Conservation (phyloP, 495 filamentous ascomycete genomes). For the Echria macrotheca region DNA sequence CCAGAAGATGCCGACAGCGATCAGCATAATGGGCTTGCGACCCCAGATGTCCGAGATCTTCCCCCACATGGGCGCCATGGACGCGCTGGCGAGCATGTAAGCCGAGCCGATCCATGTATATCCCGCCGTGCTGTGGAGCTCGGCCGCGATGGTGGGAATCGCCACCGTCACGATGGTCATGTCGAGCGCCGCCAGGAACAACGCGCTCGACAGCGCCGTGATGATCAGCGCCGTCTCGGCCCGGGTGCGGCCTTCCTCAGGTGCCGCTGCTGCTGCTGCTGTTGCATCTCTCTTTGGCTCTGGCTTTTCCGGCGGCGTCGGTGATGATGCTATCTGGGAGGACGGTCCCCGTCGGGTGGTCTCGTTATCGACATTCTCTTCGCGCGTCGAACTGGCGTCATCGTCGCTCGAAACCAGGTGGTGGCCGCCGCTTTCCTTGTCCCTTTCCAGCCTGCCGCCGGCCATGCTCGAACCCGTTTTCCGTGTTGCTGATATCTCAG, state of each 20-base stretch:
- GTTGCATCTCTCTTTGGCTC: no score
- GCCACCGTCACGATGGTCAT: conserved; percentile 34
- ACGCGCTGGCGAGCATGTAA: conserved; percentile 63
- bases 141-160: conserved; percentile 55
- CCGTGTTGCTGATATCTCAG: no score
- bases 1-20: conserved; percentile 70
- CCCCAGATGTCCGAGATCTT: conserved; percentile 84
- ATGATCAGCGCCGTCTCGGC: conserved; percentile 35
- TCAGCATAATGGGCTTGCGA: conserved; percentile 70
- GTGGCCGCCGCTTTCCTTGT: no score
- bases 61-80: conserved; percentile 72
- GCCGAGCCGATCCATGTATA: conserved; percentile 76
- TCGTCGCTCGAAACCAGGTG: no score
- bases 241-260: conserved; percentile 30
- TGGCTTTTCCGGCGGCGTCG: no score
- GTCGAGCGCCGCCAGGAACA: conserved; percentile 51
- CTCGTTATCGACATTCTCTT: no score
- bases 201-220: conserved; percentile 40
- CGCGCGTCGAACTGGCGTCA: no score
- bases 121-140: conserved; percentile 57
- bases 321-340: no score
- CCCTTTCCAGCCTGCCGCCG: no score
- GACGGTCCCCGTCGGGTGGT: no score
- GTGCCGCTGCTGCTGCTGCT: conserved; percentile 6
- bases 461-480: no score